Base-by-base conservation (phyloP, 225 moss, liverwort and hornwort species). In the Marchantia paleacea region DNA sequence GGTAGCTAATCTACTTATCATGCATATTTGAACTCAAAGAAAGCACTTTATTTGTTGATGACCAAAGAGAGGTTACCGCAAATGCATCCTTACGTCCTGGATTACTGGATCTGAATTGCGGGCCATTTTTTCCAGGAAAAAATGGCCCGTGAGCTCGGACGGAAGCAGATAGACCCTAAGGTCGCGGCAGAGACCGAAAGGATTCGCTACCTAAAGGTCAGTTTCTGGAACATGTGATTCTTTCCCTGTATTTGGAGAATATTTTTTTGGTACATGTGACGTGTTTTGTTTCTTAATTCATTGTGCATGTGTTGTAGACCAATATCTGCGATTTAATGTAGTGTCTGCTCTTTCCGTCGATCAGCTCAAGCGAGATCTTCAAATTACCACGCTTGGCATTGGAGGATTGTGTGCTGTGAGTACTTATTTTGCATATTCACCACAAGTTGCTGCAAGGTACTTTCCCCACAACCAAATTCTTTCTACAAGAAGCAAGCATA, bases 321-420 rank as follows among this genome's bases (percentile, higher is more conserved):
- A 16, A 12, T 26, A 24, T n/a, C 53, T 73, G 53, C 73, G 26
- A 26, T 30, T 54, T 52, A 10, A 10, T 29, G 26, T 31, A 14
- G 58, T 60, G 28, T 69, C 29, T 82, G 24, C 19, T 79, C 20
- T 75, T 74, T 83, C 61, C 69, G 78, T 68, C 22, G 60, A 76
- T 84, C 89, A 93, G 95, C 89, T 99, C 16, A 99, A 99, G 81
- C 50, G 80, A 52, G 89, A 91, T 73, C 89, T 99, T 73, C 95
- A 92, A 79, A 10, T 87, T 28, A 83, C 92, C 24, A 99, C 97
- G 6, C 69, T 95, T 39, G 91, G 80, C 47, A 69, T 92, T 20
- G 97, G 97, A 52, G 84, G 90, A 72, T 48, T 85, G 69, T 80
- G 94, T 81, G 72, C 88, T 7, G 70, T 81, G n/a, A 87, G 89